Conservation (phyloP, 768 basidiomycete species). For the Clitopilus passeckerianus region DNA sequence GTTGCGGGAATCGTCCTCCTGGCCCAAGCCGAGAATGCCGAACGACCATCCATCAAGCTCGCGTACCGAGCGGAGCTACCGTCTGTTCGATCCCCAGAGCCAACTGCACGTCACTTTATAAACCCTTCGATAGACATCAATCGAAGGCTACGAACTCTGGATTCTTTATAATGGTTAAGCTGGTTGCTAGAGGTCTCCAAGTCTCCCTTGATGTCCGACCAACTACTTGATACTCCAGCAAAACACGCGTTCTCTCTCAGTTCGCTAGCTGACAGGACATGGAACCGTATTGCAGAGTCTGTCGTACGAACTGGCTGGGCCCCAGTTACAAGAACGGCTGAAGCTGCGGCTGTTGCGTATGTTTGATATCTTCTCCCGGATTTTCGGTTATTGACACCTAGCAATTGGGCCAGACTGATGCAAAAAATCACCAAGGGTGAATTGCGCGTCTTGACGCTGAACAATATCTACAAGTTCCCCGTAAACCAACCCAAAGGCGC, state of each 20-base stretch:
- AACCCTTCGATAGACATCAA: background rate
- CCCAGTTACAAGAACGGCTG: constrained; percentile 36
- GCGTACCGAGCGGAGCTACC: background rate
- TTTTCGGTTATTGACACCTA: background rate
- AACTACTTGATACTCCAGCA: constrained; percentile 32
- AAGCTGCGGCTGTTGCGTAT: constrained; percentile 43
- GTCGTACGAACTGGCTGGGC: constrained; percentile 37
- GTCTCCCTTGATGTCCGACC: constrained; percentile 26
- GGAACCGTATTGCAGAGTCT: constrained; percentile 35
- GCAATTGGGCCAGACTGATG: constrained; percentile 27
- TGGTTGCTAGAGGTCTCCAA: background rate
- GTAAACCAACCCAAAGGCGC: constrained; percentile 9
- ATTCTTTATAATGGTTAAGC: background rate
- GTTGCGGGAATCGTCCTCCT: too few species aligned
- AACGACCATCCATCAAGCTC: too few species aligned
- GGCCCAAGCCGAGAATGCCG: too few species aligned
- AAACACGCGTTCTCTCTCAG: constrained; percentile 41
- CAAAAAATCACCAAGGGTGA: constrained; percentile 41
- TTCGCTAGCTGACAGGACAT: constrained; percentile 34
- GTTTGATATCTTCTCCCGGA: constrained; percentile 13
- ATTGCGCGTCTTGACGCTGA: constrained; percentile 40
- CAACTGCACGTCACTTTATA: background rate
- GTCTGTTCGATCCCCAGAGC: background rate
- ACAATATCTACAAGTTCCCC: constrained; percentile 42
- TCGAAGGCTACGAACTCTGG: background rate